These are phyloP conservation scores for Xylariaceae sp. DNA, from an alignment of 2,329 filamentous ascomycete genomes.

Conservation along the genomic window DNA sequence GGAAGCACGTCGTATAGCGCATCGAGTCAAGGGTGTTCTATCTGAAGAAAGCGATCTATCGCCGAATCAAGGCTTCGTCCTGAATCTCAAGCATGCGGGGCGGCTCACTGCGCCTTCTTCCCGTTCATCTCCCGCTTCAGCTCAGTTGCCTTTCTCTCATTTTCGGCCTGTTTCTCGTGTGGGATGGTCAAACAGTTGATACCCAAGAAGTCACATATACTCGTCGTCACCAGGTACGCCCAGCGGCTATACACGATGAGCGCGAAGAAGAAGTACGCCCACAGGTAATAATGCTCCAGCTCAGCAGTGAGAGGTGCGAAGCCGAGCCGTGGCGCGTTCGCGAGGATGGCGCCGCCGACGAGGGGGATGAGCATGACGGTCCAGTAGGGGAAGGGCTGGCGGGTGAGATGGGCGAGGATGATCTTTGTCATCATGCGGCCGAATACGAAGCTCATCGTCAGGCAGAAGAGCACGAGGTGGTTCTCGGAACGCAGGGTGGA, in stretches of 20 bases:
- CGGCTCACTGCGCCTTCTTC: conserved; percentile 27
- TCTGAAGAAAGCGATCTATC: neutral
- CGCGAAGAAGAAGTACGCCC: conserved; percentile 79
- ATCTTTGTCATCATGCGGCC: conserved; percentile 99
- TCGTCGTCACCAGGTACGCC: conserved; percentile 85
- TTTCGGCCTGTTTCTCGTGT: conserved; percentile 54
- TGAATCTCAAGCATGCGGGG: too few relatives aligned
- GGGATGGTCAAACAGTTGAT: conserved; percentile 94
- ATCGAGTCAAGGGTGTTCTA: too few relatives aligned
- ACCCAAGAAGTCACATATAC: conserved; percentile 86
- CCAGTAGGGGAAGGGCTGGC: conserved; percentile 95
- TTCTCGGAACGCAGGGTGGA: conserved; percentile 79
- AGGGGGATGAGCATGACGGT: conserved; percentile 86
- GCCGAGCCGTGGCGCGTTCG: conserved; percentile 76
- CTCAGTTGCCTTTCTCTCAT: conserved; percentile 38
- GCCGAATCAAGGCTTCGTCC: neutral
- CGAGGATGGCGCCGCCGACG: conserved; percentile 76
- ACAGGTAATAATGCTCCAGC: conserved; percentile 75
- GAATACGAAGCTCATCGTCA: conserved; percentile 95
- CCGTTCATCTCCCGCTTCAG: conserved; percentile 22
- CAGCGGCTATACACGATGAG: conserved; percentile 85
- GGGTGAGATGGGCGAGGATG: conserved; percentile 90
- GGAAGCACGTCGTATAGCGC: too few relatives aligned
- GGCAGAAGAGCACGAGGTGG: conserved; percentile 84
- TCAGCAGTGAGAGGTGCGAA: conserved; percentile 61